These are phyloP conservation scores for Teratosphaeriaceae sp. DNA, from an alignment of 2,329 filamentous ascomycete genomes.

Conservation along the genomic window DNA sequence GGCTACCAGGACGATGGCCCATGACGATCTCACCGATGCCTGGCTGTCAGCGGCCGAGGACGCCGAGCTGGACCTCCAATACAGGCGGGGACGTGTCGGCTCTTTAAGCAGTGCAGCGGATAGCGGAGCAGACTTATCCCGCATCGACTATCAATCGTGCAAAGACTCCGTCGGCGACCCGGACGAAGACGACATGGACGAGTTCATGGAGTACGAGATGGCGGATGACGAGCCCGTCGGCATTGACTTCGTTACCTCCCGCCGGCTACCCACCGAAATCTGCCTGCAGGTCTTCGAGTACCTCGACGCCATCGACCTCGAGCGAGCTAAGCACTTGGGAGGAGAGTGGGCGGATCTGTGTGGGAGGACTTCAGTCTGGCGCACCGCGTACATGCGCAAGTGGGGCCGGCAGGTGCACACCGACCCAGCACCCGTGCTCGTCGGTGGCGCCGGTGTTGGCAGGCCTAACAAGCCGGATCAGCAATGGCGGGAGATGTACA, in stretches of 20 bases:
- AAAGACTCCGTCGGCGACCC: constrained; percentile 27
- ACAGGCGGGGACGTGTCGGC: constrained; percentile 20
- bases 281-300: constrained; percentile 53
- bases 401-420: constrained; percentile 44
- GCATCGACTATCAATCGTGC: constrained; percentile 15
- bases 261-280: constrained; percentile 51
- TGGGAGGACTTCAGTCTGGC: constrained; percentile 55
- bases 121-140: constrained; percentile 30
- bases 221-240: constrained; percentile 2
- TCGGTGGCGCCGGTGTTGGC: constrained; percentile 49
- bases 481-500: constrained; percentile 82
- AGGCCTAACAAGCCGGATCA: constrained; percentile 48
- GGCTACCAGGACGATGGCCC: constrained; percentile 14
- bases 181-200: constrained; percentile 23
- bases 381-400: constrained; percentile 51
- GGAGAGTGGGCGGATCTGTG: constrained; percentile 50
- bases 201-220: not conserved
- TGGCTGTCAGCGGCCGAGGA: not conserved
- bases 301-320: constrained; percentile 52
- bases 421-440: constrained; percentile 38
- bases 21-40: constrained; percentile 1
- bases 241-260: constrained; percentile 31
- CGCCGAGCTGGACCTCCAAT: constrained; percentile 14
- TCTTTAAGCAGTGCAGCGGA: constrained; percentile 30
- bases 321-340: constrained; percentile 51